Percentiles rank a stretch among this genome's conserved stretches.
Conservation (phyloP, 1,139 yeast genomes). For the Yamadazyma songkhlaensis region DNA sequence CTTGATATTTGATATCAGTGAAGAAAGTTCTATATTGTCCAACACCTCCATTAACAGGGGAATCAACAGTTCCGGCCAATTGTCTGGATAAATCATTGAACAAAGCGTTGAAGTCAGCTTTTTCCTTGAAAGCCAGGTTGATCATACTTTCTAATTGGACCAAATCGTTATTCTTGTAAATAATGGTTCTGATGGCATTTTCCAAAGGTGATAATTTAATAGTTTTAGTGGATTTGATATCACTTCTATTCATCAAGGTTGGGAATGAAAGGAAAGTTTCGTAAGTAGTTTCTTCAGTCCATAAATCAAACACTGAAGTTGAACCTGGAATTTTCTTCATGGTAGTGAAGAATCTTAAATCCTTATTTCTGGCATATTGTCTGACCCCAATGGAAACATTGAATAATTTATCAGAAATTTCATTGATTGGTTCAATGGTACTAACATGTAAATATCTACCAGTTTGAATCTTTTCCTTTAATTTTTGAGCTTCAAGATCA, state of each 20-base stretch:
- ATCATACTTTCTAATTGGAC: constrained; percentile 65
- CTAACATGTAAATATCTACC: constrained; percentile 76
- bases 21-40: constrained; percentile 78
- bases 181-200: constrained; percentile 71
- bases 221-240: constrained; percentile 52
- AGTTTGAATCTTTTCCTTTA: constrained; percentile 50
- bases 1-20: constrained; percentile 36
- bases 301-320: constrained; percentile 67
- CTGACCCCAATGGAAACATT: constrained; percentile 59
- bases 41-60: constrained; percentile 93
- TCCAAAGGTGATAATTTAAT: constrained; percentile 78
- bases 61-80: constrained; percentile 83
- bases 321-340: constrained; percentile 75
- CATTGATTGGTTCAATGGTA: constrained; percentile 68
- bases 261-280: constrained; percentile 81
- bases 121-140: constrained; percentile 53
- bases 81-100: constrained; percentile 73
- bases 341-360: constrained; percentile 67
- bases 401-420: constrained; percentile 46
- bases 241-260: constrained; percentile 82
- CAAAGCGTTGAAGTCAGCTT: constrained; percentile 46
- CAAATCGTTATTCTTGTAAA: constrained; percentile 69
- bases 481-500: constrained; percentile 58
- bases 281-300: constrained; percentile 87
- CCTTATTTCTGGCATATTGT: constrained; percentile 68